Percentiles rank a stretch among this genome's conserved stretches.
These are phyloP conservation scores for Rubroboletus pulcherrimus DNA, from an alignment of 768 basidiomycete genomes.

Conservation along the genomic window DNA sequence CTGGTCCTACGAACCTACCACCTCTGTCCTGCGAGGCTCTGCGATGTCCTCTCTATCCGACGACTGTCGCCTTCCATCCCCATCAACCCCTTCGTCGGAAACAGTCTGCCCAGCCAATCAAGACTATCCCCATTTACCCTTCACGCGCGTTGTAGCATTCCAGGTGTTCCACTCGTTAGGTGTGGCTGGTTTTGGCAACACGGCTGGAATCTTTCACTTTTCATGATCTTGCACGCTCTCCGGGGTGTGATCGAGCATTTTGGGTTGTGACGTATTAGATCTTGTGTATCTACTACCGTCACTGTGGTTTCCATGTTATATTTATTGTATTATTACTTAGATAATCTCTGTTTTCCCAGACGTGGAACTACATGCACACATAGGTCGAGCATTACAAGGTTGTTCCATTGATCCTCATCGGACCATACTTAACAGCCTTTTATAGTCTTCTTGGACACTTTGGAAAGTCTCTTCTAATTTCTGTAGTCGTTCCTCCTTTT, in stretches of 20 bases:
- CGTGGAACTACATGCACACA: neutral
- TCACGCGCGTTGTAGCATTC: constrained; percentile 71
- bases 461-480: constrained; percentile 94
- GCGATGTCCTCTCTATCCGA: constrained; percentile 45
- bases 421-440: constrained; percentile 65
- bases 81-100: neutral
- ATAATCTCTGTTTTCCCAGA: neutral
- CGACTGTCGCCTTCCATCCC: constrained; percentile 11
- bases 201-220: constrained; percentile 34
- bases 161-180: constrained; percentile 46
- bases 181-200: constrained; percentile 78
- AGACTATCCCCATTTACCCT: constrained; percentile 60
- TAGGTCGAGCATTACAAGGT: constrained; percentile 11
- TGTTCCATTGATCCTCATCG: neutral
- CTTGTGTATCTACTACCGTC: constrained; percentile 17
- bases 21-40: constrained; percentile 46
- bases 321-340: constrained; percentile 23
- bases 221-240: constrained; percentile 12
- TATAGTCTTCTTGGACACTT: constrained; percentile 80
- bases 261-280: constrained; percentile 1
- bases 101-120: constrained; percentile 1
- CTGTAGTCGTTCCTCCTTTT: constrained; percentile 79
- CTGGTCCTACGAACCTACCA: constrained; percentile 69
- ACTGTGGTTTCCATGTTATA: constrained; percentile 14
- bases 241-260: neutral